A percentile compares a stretch with the other conserved stretches of the same genome.
Evolutionary conservation across 2,329 filamentous ascomycete genomes (phyloP).

Genomic region (Aureobasidium namibiae): DNA sequence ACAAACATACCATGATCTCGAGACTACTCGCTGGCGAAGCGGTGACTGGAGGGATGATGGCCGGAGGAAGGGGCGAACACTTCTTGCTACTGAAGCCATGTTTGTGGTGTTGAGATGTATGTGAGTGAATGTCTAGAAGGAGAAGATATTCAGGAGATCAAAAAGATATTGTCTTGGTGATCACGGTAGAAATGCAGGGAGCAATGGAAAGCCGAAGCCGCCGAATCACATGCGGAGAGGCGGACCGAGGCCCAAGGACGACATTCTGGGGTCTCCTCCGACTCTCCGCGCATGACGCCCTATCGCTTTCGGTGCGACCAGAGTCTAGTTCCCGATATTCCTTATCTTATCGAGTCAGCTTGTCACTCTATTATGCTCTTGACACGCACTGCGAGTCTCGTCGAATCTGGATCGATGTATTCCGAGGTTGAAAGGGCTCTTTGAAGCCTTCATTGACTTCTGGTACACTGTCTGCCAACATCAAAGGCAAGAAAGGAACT

Average conservation of each 20-base stretch:
- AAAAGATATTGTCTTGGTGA: not conserved
- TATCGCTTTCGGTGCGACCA: not conserved
- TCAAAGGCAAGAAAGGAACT: not conserved
- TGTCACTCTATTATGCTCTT: too few relatives aligned
- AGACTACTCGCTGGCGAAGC: not conserved
- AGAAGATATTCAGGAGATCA: not conserved
- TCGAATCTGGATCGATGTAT: too few relatives aligned
- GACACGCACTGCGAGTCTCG: too few relatives aligned
- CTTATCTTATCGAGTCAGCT: too few relatives aligned
- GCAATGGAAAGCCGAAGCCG: not conserved
- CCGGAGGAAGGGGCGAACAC: constrained; percentile 12
- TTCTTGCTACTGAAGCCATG: constrained; percentile 17
- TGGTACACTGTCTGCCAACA: too few relatives aligned
- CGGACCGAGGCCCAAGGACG: not conserved
- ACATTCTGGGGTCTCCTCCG: constrained; percentile 1
- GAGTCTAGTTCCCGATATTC: not conserved
- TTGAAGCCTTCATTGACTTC: too few relatives aligned
- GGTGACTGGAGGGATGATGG: constrained; percentile 6
- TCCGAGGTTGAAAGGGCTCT: too few relatives aligned
- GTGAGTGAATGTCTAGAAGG: too few relatives aligned
- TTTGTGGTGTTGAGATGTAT: not conserved
- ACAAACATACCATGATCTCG: not conserved
- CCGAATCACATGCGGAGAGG: constrained; percentile 5
- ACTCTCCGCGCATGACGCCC: not conserved
- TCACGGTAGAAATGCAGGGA: not conserved